Base-by-base conservation (phyloP, 164 flowering plant genomes). In the Liquidambar formosana region DNA sequence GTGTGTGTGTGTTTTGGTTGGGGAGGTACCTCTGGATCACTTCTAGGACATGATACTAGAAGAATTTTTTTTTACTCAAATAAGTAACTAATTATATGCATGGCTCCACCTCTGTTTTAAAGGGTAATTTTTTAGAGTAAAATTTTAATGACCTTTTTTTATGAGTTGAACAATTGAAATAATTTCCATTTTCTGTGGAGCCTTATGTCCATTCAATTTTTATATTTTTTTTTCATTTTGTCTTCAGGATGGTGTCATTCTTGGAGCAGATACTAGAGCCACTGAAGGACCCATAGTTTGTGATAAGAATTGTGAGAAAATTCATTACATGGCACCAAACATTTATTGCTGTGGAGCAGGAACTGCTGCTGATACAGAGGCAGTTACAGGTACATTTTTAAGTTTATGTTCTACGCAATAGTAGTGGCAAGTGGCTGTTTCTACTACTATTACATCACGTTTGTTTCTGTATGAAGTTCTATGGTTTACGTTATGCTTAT, bases 261-360 rank as follows among this genome's bases (percentile, higher is more conserved):
- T 94, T 81, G 98, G 97, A 69, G 97, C 97, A 28, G 98, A 94
- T 79, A 94, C 96, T 18, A 83, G 98, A 71, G 98, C 98, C 23
- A 92, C 98, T 47, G 98, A 89, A 76, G 98, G 98, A 49, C 91
- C 98, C 58, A 92, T 94, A 44, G 98, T 94, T 47, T 80, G 86
- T 72, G 98, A 94, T 71, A 93, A 93, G 76, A 95, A 93, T 52
- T 95, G 97, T 79, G 99, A 95, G 73, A 95, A 95, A 70, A 95
- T 95, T 54, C 99, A 95, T 67, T 95, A 91, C 63, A 93, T 93
- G 95, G 99, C 99, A 58, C 99, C 99, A 27, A 95, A 95, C 74
- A 95, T 93, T 10, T 89, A 93, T 68, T 93, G 99, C 73, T 95
- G 97, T 78, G 98, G 97, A 67, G 97, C 97, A 23, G 98, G 98